Conservation (phyloP, 73 alveolate genomes). For the Tetrahymena borealis region DNA sequence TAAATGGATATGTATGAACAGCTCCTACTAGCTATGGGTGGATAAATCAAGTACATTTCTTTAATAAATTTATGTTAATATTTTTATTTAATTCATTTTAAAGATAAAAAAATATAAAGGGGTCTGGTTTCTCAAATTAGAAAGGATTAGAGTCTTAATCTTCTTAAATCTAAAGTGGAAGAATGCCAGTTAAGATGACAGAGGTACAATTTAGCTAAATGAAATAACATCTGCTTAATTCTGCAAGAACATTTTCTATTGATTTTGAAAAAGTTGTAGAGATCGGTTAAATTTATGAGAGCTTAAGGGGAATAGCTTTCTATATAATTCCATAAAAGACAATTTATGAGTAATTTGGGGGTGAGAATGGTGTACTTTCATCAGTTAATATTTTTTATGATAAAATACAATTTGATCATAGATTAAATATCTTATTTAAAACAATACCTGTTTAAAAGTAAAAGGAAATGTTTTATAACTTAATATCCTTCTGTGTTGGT, state of each 20-base stretch:
- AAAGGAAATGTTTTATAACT: not conserved
- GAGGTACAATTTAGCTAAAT: not conserved
- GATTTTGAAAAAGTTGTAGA: not conserved
- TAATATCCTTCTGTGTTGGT: not conserved
- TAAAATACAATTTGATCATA: not conserved
- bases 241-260: not conserved
- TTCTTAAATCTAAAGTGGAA: not conserved
- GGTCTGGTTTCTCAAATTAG: too few species aligned
- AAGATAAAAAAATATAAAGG: too few species aligned
- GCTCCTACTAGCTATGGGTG: not conserved
- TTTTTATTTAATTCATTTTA: too few species aligned
- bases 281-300: not conserved
- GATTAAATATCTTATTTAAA: not conserved
- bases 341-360: not conserved
- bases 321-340: not conserved
- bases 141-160: not conserved
- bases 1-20: not conserved
- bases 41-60: not conserved
- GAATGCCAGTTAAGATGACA: not conserved
- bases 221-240: not conserved
- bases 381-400: not conserved
- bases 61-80: too few species aligned
- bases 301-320: not conserved
- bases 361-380: not conserved
- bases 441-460: not conserved